Percentiles rank a stretch among this genome's conserved stretches.
phyloP scores from a whole-genome alignment of 2,329 filamentous ascomycete species.

The Ophiostoma pallidulum region DNA sequence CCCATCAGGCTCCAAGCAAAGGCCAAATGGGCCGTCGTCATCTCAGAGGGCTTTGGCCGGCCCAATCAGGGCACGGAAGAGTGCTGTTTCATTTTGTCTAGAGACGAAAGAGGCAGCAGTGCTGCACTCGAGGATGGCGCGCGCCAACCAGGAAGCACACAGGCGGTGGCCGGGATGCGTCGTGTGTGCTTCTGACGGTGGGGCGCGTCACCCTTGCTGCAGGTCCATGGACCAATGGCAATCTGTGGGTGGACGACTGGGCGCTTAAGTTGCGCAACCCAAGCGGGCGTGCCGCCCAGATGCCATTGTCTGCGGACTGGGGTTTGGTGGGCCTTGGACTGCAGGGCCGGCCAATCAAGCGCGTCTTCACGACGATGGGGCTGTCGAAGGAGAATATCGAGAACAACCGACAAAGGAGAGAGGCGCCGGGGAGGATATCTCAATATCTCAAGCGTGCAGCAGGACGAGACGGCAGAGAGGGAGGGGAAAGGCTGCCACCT shows the following conservation, averaged over 20 bases:
- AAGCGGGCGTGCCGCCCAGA: conserved; percentile 4
- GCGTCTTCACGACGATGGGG: too few species aligned
- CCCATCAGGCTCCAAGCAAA: conserved; percentile 1
- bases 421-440: too few species aligned
- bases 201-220: conserved; percentile 3
- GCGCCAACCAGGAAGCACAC: conserved; percentile 25
- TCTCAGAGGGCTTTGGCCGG: not conserved
- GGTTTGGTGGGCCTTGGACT: not conserved
- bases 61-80: conserved; percentile 26
- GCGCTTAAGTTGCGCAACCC: conserved; percentile 18
- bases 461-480: not conserved
- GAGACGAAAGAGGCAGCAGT: conserved; percentile 15
- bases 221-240: conserved; percentile 18
- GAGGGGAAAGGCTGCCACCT: too few species aligned
- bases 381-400: too few species aligned
- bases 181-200: not conserved
- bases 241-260: conserved; percentile 9
- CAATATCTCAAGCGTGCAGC: too few species aligned
- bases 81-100: conserved; percentile 29
- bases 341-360: not conserved
- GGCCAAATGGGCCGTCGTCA: not conserved
- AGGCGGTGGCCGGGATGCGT: conserved; percentile 5
- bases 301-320: not conserved
- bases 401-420: too few species aligned
- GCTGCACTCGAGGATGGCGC: conserved; percentile 28